A percentile compares a stretch with the other conserved stretches of the same genome.
Conservation (phyloP, 2,329 filamentous ascomycete species). For the Plectosphaerella plurivora region DNA sequence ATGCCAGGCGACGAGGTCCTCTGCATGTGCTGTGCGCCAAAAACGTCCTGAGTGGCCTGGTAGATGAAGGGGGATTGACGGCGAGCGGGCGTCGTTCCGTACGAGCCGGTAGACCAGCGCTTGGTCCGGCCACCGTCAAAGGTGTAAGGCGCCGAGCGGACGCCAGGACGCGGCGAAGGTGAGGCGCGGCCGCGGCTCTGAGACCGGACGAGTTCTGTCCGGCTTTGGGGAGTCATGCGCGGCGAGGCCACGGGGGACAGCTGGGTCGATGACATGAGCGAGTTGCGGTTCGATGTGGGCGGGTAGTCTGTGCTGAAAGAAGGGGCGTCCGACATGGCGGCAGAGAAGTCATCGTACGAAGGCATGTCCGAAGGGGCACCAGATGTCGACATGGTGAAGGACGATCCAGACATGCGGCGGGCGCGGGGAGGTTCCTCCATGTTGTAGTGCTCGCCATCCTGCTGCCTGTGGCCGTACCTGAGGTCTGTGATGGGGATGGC, state of each 20-base stretch:
- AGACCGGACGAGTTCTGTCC: constrained; percentile 57
- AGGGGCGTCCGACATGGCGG: constrained; percentile 61
- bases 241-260: constrained; percentile 71
- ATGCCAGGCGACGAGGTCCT: not conserved
- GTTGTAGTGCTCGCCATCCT: constrained; percentile 44
- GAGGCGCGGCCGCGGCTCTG: constrained; percentile 68
- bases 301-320: constrained; percentile 66
- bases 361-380: constrained; percentile 63
- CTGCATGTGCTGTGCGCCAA: constrained; percentile 44
- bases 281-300: constrained; percentile 61
- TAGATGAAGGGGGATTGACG: constrained; percentile 57
- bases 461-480: constrained; percentile 41
- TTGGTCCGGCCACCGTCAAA: constrained; percentile 64
- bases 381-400: constrained; percentile 67
- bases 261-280: constrained; percentile 66
- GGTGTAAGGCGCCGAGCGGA: constrained; percentile 67
- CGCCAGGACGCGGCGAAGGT: constrained; percentile 63
- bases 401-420: constrained; percentile 67
- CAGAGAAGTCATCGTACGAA: constrained; percentile 67
- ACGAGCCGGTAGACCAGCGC: constrained; percentile 75
- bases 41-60: constrained; percentile 56
- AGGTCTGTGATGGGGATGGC: constrained; percentile 59
- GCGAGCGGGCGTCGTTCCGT: constrained; percentile 51
- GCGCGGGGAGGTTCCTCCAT: constrained; percentile 50
- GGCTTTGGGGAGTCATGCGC: constrained; percentile 56